phyloP scores from a whole-genome alignment of 768 basidiomycete genomes.

The Albatrellus ellisii region DNA sequence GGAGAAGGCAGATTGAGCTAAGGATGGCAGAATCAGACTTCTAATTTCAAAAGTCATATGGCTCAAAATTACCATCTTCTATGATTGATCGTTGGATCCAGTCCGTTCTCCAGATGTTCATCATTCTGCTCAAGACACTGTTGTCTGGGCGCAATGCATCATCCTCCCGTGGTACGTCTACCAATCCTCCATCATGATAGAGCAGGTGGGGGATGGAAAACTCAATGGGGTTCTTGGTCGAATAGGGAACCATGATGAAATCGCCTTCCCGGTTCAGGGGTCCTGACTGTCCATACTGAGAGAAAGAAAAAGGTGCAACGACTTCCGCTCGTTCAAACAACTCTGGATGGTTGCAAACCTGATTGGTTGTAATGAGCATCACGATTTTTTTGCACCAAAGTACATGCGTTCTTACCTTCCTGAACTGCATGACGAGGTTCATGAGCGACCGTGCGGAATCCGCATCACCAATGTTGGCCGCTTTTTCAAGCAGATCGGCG shows the following conservation, averaged over 20 bases:
- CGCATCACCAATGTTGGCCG: conserved; percentile 80
- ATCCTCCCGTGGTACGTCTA: conserved; percentile 49
- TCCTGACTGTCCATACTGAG: conserved; percentile 67
- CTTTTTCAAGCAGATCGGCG: conserved; percentile 86
- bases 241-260: conserved; percentile 69
- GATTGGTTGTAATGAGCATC: conserved; percentile 1
- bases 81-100: conserved; percentile 62
- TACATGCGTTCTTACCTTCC: conserved; percentile 47
- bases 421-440: conserved; percentile 99
- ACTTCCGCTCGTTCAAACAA: conserved; percentile 97
- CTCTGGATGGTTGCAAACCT: conserved; percentile 98
- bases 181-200: conserved; percentile 63
- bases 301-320: conserved; percentile 84
- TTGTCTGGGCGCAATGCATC: conserved; percentile 31
- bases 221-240: conserved; percentile 79
- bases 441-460: conserved; percentile 90
- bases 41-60: not conserved
- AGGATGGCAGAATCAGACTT: conserved; percentile 9
- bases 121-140: conserved; percentile 46
- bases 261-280: conserved; percentile 85
- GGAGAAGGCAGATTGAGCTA: conserved; percentile 50
- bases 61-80: conserved; percentile 41
- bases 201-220: conserved; percentile 62
- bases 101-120: conserved; percentile 87
- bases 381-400: not conserved